Base-by-base conservation (phyloP, 2,329 filamentous ascomycete species). In the Neopestalotiopsis clavispora region DNA sequence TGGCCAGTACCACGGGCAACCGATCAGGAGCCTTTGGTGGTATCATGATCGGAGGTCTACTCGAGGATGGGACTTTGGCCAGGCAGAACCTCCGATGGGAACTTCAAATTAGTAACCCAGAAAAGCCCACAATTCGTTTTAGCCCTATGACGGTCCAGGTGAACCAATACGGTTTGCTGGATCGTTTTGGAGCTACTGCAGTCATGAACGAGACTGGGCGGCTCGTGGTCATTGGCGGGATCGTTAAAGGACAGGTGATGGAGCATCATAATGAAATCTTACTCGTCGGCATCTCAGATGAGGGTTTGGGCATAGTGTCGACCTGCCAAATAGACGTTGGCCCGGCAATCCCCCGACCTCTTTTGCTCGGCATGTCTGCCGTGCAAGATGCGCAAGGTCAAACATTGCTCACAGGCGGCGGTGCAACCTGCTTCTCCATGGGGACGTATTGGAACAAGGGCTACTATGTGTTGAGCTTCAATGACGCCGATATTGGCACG, bases 351-450 rank as follows among this genome's bases (percentile, higher is more conserved):
- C 75, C 78, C 10, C 78, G 89, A 67, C 94, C 94, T 13, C 84
- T 97, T 5, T 84, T 97, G 64, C 84, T 94, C 65, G 94, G 95
- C 2, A 87, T 90, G 67, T 90, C 90, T 4, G 82, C 86, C 7
- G 79, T 87, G 14, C 76, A 81, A 34, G 80, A 86, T 0, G 80
- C 81, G 34, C 74, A 82, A 57, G 80, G 84, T 38, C 80, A 86
- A 20, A 74, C 94, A 3, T 75, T 93, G 10, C 81, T 97, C 7
- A 79, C 92, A 62, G 94, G 94, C 1, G 95, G 95, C 17, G 95
- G 94, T 49, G 94, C 92, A 17, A 93, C 94, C 0, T 97, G 94
- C 78, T 97, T 97, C 82, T 94, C 93, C 0, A 97, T 97, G 86
- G 94, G 94, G 1, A 93, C 92, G 6, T 94, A 89, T 75, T 97